A percentile compares a stretch with the other conserved stretches of the same genome.
Conservation (phyloP, 2,329 filamentous ascomycete genomes). For the Mycosphaerella sp. region DNA sequence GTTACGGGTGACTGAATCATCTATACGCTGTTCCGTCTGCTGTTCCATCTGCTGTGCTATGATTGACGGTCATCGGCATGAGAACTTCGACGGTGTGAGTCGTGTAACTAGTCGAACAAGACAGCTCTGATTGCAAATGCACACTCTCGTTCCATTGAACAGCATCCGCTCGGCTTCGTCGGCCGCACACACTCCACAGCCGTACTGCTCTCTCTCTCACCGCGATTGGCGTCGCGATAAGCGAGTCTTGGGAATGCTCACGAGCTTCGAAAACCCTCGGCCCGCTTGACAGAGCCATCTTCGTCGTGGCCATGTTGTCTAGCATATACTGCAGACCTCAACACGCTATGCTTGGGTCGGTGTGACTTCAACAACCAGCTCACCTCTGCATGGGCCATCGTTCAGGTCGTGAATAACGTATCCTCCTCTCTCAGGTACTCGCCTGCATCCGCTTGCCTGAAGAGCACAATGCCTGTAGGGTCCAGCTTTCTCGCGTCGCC, state of each 20-base stretch:
- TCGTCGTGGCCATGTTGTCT: not conserved
- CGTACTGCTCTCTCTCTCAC: too few relatives aligned
- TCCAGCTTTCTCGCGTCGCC: conserved; percentile 77
- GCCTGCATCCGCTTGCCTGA: conserved; percentile 87
- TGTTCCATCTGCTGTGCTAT: not conserved
- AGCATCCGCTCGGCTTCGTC: not conserved
- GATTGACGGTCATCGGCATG: not conserved
- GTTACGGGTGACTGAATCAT: too few relatives aligned
- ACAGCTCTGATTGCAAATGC: not conserved
- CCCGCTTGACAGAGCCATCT: not conserved
- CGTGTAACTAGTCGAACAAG: not conserved
- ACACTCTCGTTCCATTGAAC: not conserved
- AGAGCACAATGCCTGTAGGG: conserved; percentile 81
- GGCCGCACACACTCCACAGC: too few relatives aligned
- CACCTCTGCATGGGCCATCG: not conserved
- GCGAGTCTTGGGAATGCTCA: too few relatives aligned
- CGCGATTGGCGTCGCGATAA: too few relatives aligned
- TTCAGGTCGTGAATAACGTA: conserved; percentile 53
- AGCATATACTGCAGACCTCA: not conserved
- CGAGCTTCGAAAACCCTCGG: too few relatives aligned
- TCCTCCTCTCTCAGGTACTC: conserved; percentile 86
- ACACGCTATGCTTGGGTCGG: not conserved
- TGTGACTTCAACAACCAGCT: not conserved
- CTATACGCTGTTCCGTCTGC: too few relatives aligned
- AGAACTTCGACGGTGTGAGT: not conserved